Conservation (phyloP, 768 basidiomycete genomes). For the Amanita jacksonii region DNA sequence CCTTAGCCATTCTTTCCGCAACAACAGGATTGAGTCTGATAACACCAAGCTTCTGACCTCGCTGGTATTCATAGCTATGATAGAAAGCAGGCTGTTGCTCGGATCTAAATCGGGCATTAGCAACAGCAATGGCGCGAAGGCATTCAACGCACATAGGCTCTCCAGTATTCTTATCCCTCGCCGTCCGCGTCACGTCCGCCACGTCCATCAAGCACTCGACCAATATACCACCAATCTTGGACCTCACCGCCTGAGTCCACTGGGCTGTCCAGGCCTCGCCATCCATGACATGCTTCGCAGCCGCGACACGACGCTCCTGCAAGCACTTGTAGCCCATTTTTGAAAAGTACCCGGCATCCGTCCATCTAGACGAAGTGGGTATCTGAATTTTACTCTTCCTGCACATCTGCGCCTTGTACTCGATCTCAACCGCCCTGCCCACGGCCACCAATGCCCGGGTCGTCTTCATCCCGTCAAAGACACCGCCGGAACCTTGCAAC, state of each 20-base stretch:
- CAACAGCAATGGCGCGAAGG: conserved; percentile 2
- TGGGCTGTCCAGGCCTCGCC: conserved; percentile 66
- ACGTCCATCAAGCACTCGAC: conserved; percentile 80
- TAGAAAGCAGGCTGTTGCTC: conserved; percentile 87
- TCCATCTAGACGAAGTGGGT: conserved; percentile 22
- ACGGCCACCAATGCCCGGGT: conserved; percentile 71
- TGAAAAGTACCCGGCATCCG: conserved; percentile 41
- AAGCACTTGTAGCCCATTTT: conserved; percentile 51
- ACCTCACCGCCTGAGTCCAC: conserved; percentile 74
- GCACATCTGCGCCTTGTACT: conserved; percentile 82
- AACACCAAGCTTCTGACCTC: conserved; percentile 90
- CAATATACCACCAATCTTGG: conserved; percentile 74
- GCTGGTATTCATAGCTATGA: conserved; percentile 86
- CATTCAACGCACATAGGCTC: conserved; percentile 43
- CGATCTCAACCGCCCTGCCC: conserved; percentile 80
- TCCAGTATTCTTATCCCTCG: conserved; percentile 46
- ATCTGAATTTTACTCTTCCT: conserved; percentile 49
- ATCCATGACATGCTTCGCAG: conserved; percentile 53
- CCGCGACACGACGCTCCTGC: conserved; percentile 54
- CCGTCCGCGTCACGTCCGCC: conserved; percentile 63
- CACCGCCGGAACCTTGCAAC: conserved; percentile 63
- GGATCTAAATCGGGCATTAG: conserved; percentile 28
- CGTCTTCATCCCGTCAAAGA: conserved; percentile 84
- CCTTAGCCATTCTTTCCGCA: conserved; percentile 65
- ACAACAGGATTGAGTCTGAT: conserved; percentile 81